phyloP scores from a whole-genome alignment of 2,329 filamentous ascomycete genomes.

The Phialophora macrospora region DNA sequence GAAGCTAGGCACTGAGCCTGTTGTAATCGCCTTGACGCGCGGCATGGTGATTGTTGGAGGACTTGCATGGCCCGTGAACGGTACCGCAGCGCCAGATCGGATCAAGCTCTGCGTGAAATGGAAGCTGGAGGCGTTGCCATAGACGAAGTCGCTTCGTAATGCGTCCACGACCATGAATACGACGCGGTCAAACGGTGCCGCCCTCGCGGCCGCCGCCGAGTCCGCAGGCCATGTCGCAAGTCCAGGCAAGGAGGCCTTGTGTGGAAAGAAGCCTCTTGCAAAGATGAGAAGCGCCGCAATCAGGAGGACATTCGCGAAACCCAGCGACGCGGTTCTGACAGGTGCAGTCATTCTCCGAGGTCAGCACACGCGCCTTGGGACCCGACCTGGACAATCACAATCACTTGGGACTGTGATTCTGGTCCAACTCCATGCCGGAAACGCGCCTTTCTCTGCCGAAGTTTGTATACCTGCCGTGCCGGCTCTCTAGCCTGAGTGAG shows the following conservation, averaged over 20 bases:
- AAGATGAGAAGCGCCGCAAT: conserved; percentile 64
- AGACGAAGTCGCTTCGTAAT: conserved; percentile 81
- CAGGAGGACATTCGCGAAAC: conserved; percentile 37
- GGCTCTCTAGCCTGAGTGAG: background rate
- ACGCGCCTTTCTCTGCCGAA: background rate
- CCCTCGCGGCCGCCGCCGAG: conserved; percentile 43
- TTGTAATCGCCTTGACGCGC: conserved; percentile 94
- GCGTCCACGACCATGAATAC: conserved; percentile 99
- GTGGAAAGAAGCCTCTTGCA: conserved; percentile 91
- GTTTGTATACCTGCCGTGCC: background rate
- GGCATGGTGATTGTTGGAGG: conserved; percentile 99
- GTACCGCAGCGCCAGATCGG: conserved; percentile 78
- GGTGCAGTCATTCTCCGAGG: conserved; percentile 15
- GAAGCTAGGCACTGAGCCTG: conserved; percentile 96
- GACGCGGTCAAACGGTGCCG: conserved; percentile 76
- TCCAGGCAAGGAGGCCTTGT: conserved; percentile 90
- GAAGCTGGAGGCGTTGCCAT: conserved; percentile 78
- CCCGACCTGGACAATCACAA: background rate
- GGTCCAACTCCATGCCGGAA: background rate
- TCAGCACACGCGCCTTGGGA: background rate
- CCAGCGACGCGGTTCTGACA: conserved; percentile 11
- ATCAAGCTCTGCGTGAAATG: conserved; percentile 88
- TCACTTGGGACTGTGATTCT: background rate
- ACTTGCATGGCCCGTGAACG: conserved; percentile 94
- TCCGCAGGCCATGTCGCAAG: conserved; percentile 64